Evolutionary conservation across 78 protist genomes (phyloP).

Genomic region (Capsaspora owczarzaki): DNA sequence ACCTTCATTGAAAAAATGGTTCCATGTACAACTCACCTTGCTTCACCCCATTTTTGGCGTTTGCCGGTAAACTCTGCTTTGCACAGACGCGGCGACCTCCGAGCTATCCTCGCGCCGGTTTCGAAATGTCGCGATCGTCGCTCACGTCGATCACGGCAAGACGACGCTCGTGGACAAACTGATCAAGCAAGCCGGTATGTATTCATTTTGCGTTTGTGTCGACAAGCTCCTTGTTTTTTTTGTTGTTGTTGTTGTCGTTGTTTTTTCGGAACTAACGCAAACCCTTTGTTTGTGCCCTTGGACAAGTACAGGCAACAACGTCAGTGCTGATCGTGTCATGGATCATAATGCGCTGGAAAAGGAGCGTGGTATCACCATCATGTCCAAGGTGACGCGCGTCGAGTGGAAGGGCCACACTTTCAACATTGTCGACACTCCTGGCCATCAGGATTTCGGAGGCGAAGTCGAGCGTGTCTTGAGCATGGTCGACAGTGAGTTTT

Average conservation of each 20-base stretch:
- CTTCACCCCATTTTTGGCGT: no score
- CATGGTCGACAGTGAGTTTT: constrained; percentile 77
- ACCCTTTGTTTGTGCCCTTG: no score
- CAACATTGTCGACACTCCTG: constrained; percentile 91
- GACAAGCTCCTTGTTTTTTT: no score
- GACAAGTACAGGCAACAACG: no score
- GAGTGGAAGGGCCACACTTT: constrained; percentile 54
- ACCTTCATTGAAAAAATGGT: no score
- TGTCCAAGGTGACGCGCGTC: constrained; percentile 57
- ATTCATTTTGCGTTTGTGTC: no score
- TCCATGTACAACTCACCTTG: no score
- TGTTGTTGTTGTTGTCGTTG: no score
- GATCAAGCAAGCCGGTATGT: constrained; percentile 40
- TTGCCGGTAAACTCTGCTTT: no score
- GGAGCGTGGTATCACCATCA: constrained; percentile 78
- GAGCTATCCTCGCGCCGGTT: no score
- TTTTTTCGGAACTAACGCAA: no score
- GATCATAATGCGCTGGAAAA: constrained; percentile 75
- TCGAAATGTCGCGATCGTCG: constrained; percentile 86
- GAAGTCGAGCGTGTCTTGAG: constrained; percentile 81
- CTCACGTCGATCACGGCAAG: constrained; percentile 89
- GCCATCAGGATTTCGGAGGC: constrained; percentile 94
- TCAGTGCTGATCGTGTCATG: constrained; percentile 71
- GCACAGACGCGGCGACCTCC: no score
- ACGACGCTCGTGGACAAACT: constrained; percentile 82